phyloP scores from a whole-genome alignment of 179 eudicot species.

The Dionaea muscipula region DNA sequence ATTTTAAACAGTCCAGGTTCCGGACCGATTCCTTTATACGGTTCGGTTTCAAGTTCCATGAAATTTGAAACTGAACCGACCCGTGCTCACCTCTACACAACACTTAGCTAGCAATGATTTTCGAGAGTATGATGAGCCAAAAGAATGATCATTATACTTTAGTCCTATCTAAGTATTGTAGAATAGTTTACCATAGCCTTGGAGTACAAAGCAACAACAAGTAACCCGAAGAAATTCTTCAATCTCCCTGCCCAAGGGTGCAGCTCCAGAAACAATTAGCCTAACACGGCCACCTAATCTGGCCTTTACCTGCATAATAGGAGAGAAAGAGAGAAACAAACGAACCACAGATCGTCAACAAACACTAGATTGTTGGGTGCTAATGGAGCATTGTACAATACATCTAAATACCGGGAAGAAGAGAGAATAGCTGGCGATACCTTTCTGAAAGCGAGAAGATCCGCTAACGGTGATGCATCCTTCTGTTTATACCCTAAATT shows the following conservation, averaged over 20 bases:
- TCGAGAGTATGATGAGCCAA: too few species aligned
- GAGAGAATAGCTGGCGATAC: constrained; percentile 16
- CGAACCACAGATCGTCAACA: too few species aligned
- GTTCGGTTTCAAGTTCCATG: too few species aligned
- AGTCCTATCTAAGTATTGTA: not conserved
- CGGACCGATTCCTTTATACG: too few species aligned
- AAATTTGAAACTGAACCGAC: too few species aligned
- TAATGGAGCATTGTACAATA: too few species aligned
- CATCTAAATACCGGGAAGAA: too few species aligned
- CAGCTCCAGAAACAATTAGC: constrained; percentile 77
- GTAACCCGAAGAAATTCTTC: constrained; percentile 92
- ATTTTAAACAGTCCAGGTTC: too few species aligned
- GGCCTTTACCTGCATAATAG: constrained; percentile 42
- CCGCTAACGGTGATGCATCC: constrained; percentile 80
- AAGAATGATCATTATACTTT: too few species aligned
- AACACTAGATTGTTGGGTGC: too few species aligned
- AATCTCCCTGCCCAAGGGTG: constrained; percentile 79
- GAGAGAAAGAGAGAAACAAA: not conserved
- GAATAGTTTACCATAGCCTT: constrained; percentile 71
- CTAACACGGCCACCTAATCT: constrained; percentile 74
- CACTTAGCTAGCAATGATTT: too few species aligned
- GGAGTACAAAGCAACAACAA: constrained; percentile 70
- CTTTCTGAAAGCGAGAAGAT: constrained; percentile 82
- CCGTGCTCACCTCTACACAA: too few species aligned
- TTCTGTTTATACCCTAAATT: constrained; percentile 74